A percentile compares a stretch with the other conserved stretches of the same genome.
Evolutionary conservation across 306 rosid genomes (phyloP).

Genomic region (Trifolium dubium): DNA sequence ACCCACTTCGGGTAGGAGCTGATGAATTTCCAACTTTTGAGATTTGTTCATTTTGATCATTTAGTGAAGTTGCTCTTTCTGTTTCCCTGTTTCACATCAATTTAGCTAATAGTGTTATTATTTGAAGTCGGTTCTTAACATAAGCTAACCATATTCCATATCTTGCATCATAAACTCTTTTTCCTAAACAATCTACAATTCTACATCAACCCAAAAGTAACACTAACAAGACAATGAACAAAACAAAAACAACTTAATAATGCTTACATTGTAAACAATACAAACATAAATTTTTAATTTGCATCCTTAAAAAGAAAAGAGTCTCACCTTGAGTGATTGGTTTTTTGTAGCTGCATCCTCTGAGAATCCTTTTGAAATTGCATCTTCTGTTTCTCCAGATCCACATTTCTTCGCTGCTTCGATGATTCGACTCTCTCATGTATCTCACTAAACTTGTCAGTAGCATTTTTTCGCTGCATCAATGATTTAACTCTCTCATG

Average conservation of each 20-base stretch:
- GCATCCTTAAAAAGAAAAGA: background rate
- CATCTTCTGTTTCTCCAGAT: conserved; percentile 79
- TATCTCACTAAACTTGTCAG: conserved; percentile 55
- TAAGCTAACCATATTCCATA: background rate
- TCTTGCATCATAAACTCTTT: background rate
- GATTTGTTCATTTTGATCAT: background rate
- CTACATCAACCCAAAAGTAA: conserved; percentile 6
- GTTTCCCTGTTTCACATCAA: background rate
- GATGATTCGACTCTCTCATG: conserved; percentile 67
- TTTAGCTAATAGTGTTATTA: background rate
- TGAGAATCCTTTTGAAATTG: conserved; percentile 73
- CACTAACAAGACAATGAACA: background rate
- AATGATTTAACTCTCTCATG: conserved; percentile 56
- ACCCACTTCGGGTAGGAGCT: background rate
- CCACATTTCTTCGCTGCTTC: conserved; percentile 66
- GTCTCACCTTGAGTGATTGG: conserved; percentile 57
- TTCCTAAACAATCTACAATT: background rate
- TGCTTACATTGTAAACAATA: background rate
- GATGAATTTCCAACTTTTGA: background rate
- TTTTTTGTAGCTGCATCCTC: conserved; percentile 62
- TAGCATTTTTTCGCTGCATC: background rate
- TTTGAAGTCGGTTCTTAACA: background rate
- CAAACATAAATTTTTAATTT: background rate
- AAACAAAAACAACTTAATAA: background rate
- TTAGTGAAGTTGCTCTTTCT: background rate